Evolutionary conservation across 1,139 yeast genomes (phyloP).

Genomic region (Geotrichum reessii): DNA sequence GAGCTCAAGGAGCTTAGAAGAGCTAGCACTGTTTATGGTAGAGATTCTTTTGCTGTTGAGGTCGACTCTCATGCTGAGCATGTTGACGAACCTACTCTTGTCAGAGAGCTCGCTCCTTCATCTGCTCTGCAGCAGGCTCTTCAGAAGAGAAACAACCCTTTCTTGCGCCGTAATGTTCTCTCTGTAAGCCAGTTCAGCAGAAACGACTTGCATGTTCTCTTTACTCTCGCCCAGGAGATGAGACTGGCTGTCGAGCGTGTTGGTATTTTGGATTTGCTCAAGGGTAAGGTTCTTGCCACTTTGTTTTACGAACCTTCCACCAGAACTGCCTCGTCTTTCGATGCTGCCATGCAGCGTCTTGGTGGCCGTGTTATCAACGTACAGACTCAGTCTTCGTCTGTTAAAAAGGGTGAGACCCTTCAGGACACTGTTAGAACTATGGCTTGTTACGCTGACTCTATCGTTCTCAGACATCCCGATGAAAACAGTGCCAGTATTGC

Average conservation of each 20-base stretch:
- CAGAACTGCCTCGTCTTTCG: constrained; percentile 91
- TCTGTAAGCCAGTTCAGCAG: constrained; percentile 85
- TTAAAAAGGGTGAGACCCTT: constrained; percentile 95
- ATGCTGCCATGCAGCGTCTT: constrained; percentile 98
- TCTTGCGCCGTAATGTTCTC: constrained; percentile 78
- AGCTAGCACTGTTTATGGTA: constrained; percentile 11
- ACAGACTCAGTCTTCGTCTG: constrained; percentile 79
- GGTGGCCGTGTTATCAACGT: constrained; percentile 96
- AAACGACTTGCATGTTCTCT: constrained; percentile 82
- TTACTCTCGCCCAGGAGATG: constrained; percentile 97
- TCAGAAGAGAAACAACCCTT: constrained; percentile 80
- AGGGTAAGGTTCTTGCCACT: constrained; percentile 88
- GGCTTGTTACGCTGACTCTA: constrained; percentile 94
- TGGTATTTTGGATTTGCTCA: constrained; percentile 85
- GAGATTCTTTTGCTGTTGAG: constrained; percentile 33
- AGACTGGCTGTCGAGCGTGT: constrained; percentile 94
- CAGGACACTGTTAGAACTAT: constrained; percentile 96
- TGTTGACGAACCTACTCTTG: constrained; percentile 17
- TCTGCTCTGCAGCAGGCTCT: constrained; percentile 64
- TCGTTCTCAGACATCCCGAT: constrained; percentile 93
- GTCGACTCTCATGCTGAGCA: constrained; percentile 36
- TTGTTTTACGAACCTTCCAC: constrained; percentile 98
- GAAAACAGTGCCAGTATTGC: constrained; percentile 91
- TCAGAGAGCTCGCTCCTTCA: constrained; percentile 62
- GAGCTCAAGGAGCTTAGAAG: constrained; percentile 25